Percentiles rank a stretch among this genome's conserved stretches.
phyloP scores from a whole-genome alignment of 306 rosid species.

The Begonia loranthoides region DNA sequence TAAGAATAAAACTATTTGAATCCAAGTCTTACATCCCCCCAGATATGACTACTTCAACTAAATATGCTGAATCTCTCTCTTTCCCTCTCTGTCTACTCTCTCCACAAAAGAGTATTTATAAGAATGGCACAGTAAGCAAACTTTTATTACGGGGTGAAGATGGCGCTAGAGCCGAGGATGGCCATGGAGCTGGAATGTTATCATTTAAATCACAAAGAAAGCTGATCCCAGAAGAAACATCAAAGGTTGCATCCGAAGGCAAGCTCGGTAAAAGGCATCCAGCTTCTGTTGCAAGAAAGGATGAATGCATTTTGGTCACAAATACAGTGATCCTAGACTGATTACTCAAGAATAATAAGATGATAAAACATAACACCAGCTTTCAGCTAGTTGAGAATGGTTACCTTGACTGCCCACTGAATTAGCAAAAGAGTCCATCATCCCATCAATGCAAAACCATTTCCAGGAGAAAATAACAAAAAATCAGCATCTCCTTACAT shows the following conservation, averaged over 20 bases:
- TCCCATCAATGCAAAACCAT: conserved; percentile 21
- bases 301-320: not conserved
- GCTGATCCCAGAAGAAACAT: conserved; percentile 64
- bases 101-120: not conserved
- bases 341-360: not conserved
- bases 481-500: conserved; percentile 23
- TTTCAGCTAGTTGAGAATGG: not conserved
- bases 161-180: conserved; percentile 43
- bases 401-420: conserved; percentile 95
- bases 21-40: not conserved
- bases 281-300: conserved; percentile 28
- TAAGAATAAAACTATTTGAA: conserved; percentile 4
- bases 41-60: not conserved
- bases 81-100: too few relatives aligned
- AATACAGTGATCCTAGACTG: not conserved
- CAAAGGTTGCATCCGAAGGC: conserved; percentile 91
- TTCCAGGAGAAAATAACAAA: conserved; percentile 8
- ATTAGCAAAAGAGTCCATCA: conserved; percentile 19
- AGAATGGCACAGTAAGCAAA: conserved; percentile 20
- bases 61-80: not conserved
- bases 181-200: conserved; percentile 98
- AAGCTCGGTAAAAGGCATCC: conserved; percentile 91
- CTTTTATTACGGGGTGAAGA: conserved; percentile 76
- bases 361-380: not conserved
- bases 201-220: conserved; percentile 91